Conservation (phyloP, 2,329 filamentous ascomycete genomes). For the Trichoderma sp. region DNA sequence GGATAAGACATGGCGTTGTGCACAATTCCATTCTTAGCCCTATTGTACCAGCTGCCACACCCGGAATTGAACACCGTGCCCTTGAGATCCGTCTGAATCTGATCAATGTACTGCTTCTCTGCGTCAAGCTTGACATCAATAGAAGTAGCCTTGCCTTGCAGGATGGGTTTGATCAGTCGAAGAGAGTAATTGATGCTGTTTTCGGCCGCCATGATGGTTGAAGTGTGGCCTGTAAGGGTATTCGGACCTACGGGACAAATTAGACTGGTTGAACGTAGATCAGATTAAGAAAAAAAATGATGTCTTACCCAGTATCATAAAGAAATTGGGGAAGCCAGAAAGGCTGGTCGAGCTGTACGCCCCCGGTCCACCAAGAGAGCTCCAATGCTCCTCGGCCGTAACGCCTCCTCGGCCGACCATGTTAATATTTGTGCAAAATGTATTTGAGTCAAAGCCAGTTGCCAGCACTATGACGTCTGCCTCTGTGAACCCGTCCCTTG, state of each 20-base stretch:
- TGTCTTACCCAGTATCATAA: slow-evolving; percentile 52
- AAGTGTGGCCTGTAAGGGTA: slow-evolving; percentile 59
- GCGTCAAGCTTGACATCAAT: slow-evolving; percentile 36
- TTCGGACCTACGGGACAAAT: slow-evolving; percentile 49
- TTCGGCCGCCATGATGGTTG: slow-evolving; percentile 58
- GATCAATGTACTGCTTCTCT: slow-evolving; percentile 34
- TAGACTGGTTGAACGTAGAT: background rate
- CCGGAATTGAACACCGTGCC: slow-evolving; percentile 37
- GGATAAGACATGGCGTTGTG: slow-evolving; percentile 40
- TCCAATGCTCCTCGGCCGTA: slow-evolving; percentile 55
- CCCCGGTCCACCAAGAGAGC: slow-evolving; percentile 56
- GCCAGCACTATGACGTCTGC: slow-evolving; percentile 62
- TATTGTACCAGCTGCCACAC: slow-evolving; percentile 40
- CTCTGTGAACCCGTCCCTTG: slow-evolving; percentile 40
- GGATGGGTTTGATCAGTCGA: slow-evolving; percentile 53
- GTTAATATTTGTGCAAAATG: slow-evolving; percentile 52
- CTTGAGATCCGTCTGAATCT: slow-evolving; percentile 34
- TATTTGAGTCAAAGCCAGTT: slow-evolving; percentile 58
- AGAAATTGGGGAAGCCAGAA: slow-evolving; percentile 64
- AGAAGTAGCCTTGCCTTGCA: slow-evolving; percentile 34
- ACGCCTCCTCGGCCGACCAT: slow-evolving; percentile 51
- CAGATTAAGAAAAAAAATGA: background rate
- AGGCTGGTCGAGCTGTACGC: slow-evolving; percentile 60
- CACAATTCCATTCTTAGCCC: slow-evolving; percentile 24
- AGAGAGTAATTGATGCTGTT: slow-evolving; percentile 61